Evolutionary conservation across 805 yeast genomes (phyloP).

Genomic region (Priceomyces castillae): DNA sequence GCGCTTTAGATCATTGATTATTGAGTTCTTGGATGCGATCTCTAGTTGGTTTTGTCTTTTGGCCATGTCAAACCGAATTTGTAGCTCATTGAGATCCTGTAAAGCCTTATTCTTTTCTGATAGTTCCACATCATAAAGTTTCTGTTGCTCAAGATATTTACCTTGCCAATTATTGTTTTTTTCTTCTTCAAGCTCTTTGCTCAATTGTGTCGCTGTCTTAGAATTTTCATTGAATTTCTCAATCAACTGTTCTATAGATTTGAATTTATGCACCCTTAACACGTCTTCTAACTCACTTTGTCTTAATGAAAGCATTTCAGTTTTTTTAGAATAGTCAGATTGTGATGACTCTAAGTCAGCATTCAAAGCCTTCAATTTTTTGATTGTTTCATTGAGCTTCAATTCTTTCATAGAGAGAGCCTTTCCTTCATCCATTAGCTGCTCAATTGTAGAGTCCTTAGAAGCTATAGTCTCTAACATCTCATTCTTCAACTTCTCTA

Average conservation of each 20-base stretch:
- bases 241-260: conserved; percentile 27
- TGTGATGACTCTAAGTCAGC: conserved; percentile 29
- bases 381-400: conserved; percentile 62
- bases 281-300: conserved; percentile 40
- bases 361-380: conserved; percentile 47
- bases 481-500: conserved; percentile 11
- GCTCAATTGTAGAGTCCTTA: conserved; percentile 62
- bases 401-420: conserved; percentile 69
- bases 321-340: conserved; percentile 26
- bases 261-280: conserved; percentile 25
- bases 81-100: conserved; percentile 28
- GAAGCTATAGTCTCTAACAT: conserved; percentile 34
- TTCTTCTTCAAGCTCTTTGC: conserved; percentile 16
- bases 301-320: conserved; percentile 28
- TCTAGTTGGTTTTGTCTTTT: conserved; percentile 32
- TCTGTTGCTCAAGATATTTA: conserved; percentile 23
- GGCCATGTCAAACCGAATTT: conserved; percentile 32
- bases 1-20: conserved; percentile 27
- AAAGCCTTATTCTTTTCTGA: conserved; percentile 16
- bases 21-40: conserved; percentile 30
- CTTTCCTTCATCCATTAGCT: conserved; percentile 74
- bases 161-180: conserved; percentile 21
- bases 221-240: conserved; percentile 16
- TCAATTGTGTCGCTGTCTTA: conserved; percentile 13
- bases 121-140: conserved; percentile 21